Conservation (phyloP, 2,329 filamentous ascomycete genomes). For the Aureobasidium pullulans region DNA sequence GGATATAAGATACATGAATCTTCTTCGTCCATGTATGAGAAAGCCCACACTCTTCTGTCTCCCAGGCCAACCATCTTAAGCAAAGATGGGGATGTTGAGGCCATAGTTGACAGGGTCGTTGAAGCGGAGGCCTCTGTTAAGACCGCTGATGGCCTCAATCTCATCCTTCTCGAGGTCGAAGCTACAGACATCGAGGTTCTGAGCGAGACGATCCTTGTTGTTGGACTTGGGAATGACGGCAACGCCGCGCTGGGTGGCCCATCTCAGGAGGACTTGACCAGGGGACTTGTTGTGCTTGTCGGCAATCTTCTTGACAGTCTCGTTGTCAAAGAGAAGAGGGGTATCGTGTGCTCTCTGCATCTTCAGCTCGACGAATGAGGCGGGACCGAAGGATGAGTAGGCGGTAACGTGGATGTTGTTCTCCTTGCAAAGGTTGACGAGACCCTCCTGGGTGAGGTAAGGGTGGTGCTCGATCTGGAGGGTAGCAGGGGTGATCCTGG, state of each 20-base stretch:
- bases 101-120: constrained; percentile 64
- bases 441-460: constrained; percentile 68
- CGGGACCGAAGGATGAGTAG: constrained; percentile 77
- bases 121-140: constrained; percentile 64
- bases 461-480: constrained; percentile 90
- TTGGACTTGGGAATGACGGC: constrained; percentile 78
- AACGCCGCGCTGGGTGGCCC: constrained; percentile 75
- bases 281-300: constrained; percentile 64
- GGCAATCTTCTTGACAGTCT: constrained; percentile 57
- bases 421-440: constrained; percentile 61
- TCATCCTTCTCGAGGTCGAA: constrained; percentile 63
- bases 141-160: constrained; percentile 55
- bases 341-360: constrained; percentile 60
- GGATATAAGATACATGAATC: not conserved
- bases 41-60: not conserved
- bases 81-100: constrained; percentile 47
- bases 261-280: constrained; percentile 76
- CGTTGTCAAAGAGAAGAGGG: constrained; percentile 64
- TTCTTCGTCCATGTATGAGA: not conserved
- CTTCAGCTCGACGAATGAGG: constrained; percentile 70
- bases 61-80: constrained; percentile 26
- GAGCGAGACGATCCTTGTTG: constrained; percentile 47
- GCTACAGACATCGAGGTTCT: constrained; percentile 60
- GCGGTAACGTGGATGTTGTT: constrained; percentile 70
- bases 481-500: constrained; percentile 63